Conservation (phyloP, 2,329 filamentous ascomycete genomes). For the Thielaviopsis euricoi region DNA sequence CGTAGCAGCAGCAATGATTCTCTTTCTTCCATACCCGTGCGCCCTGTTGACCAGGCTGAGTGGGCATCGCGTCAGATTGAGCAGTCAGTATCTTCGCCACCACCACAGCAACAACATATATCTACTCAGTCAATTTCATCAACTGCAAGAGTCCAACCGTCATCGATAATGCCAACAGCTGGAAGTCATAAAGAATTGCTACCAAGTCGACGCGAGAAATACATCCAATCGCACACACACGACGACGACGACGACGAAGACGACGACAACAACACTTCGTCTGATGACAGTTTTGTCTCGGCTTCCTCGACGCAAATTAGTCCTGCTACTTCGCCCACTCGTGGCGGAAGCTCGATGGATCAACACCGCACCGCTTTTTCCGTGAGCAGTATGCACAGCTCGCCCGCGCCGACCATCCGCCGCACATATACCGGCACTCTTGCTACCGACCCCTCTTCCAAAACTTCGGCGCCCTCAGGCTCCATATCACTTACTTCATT, state of each 20-base stretch:
- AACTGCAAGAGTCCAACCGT: too few species aligned
- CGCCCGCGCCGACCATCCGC: constrained; percentile 12
- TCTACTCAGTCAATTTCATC: too few species aligned
- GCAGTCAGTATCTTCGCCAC: too few species aligned
- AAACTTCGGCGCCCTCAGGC: too few species aligned
- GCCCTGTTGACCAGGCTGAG: too few species aligned
- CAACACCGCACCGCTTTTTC: constrained; percentile 14
- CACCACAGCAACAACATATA: too few species aligned
- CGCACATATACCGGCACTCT: neutral
- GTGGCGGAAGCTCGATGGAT: constrained; percentile 13
- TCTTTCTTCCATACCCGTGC: too few species aligned
- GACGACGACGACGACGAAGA: constrained; percentile 4
- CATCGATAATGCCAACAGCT: too few species aligned
- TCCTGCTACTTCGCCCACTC: constrained; percentile 15
- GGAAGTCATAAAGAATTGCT: too few species aligned
- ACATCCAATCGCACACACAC: neutral
- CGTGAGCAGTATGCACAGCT: constrained; percentile 4
- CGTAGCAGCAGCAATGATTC: neutral
- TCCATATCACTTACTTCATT: constrained; percentile 45
- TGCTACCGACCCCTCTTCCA: too few species aligned
- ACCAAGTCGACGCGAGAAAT: too few species aligned
- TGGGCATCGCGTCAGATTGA: too few species aligned
- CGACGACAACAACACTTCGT: constrained; percentile 16
- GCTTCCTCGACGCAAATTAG: constrained; percentile 20
- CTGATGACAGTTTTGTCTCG: constrained; percentile 30